A percentile compares a stretch with the other conserved stretches of the same genome.
phyloP scores from a whole-genome alignment of 2,329 filamentous ascomycete genomes.

The Davidsoniella virescens region DNA sequence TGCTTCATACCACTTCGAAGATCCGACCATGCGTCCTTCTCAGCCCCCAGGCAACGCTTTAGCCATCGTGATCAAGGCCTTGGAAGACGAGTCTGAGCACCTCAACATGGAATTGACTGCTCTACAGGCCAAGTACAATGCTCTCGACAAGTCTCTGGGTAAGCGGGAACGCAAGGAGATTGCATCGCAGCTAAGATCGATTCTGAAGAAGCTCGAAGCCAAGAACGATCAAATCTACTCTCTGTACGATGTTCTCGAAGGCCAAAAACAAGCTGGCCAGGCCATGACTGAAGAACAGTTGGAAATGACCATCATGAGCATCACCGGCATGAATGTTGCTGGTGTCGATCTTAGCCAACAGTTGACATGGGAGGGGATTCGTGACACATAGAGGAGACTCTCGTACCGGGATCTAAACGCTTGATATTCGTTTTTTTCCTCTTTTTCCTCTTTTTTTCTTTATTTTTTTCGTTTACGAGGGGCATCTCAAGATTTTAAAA shows the following conservation, averaged over 20 bases:
- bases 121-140: conserved; percentile 46
- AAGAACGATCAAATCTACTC: conserved; percentile 70
- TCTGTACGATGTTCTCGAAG: conserved; percentile 70
- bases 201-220: conserved; percentile 49
- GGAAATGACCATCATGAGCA: conserved; percentile 46
- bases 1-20: conserved; percentile 21
- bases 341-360: conserved; percentile 25
- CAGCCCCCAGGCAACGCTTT: conserved; percentile 58
- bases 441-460: conserved; percentile 6
- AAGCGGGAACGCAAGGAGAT: conserved; percentile 47
- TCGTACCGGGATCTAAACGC: not conserved
- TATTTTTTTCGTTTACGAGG: not conserved
- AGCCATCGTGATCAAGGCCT: conserved; percentile 64
- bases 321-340: conserved; percentile 29
- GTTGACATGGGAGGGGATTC: conserved; percentile 27
- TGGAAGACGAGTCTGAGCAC: conserved; percentile 66
- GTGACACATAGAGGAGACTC: conserved; percentile 14
- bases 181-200: conserved; percentile 40
- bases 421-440: not conserved
- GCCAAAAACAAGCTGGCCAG: conserved; percentile 50
- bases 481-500: not conserved
- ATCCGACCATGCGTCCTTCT: conserved; percentile 46
- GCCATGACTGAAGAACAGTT: conserved; percentile 46
- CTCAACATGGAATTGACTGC: conserved; percentile 52
- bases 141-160: conserved; percentile 48